Base-by-base conservation (phyloP, 306 rosid species). In the Cucurbita pepo region DNA sequence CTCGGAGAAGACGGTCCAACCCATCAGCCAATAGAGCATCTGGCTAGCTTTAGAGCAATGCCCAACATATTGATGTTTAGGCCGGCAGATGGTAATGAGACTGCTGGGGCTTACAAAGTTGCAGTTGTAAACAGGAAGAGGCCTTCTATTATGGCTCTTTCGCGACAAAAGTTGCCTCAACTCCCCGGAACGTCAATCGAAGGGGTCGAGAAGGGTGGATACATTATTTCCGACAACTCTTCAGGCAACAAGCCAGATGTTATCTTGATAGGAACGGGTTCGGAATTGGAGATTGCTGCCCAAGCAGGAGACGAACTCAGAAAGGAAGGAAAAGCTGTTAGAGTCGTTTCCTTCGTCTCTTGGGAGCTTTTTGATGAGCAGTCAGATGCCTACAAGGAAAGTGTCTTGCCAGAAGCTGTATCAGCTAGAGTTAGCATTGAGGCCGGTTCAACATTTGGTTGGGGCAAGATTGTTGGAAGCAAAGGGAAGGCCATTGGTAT, bases 1-100 rank as follows among this genome's bases (percentile, higher is more conserved):
- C 97, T 95, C 4, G 99, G 99, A 78, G 99, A 95, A 84, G 99
- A 95, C 66, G 99, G 99, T 1, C 99, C 99, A n/a, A 95, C 99
- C 81, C 99, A 95, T 79, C 99, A 95, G 73, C 99, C 99, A 13
- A 79, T 95, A 36, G 99, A 95, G 83, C 99, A 95, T 76, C 69
- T 95, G 71, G 99, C 99, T 62, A 95, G 99, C 81, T 91, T 95
- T 87, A 86, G 99, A 66, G 99, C 99, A 50, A 95, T 95, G 99
- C 99, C 99, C 22, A 95, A 95, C 67, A 75, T 91, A 67, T 78
- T 95, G 86, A 95, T 95, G 97, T 92, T 95, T 74, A 91, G 99
- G 41, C 99, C 99, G 0, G 99, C 99, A 6, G 99, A 95, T 61
- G 99, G 99, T 76, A 95, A 84, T 30, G 99, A 95, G 85, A 95